phyloP scores from a whole-genome alignment of 2,329 filamentous ascomycete genomes.

The Exophiala xenobiotica region DNA sequence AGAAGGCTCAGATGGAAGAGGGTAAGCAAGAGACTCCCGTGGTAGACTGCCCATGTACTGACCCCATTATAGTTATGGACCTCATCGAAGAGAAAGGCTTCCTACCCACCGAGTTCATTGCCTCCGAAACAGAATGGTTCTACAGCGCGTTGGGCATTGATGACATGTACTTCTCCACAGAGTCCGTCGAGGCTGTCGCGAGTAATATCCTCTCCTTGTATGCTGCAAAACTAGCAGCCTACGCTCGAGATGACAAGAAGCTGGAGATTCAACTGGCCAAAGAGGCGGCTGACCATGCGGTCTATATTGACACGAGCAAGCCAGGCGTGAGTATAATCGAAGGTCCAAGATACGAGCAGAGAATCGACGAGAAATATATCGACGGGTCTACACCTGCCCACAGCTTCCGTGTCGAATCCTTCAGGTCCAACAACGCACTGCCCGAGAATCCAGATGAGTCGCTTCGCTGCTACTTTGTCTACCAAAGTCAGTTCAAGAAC shows the following conservation, averaged over 20 bases:
- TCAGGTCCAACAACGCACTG: constrained; percentile 82
- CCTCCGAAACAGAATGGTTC: constrained; percentile 90
- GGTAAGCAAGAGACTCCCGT: constrained; percentile 52
- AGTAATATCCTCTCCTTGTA: constrained; percentile 96
- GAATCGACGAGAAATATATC: constrained; percentile 93
- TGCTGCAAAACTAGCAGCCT: constrained; percentile 92
- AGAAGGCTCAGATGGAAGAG: constrained; percentile 82
- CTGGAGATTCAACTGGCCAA: constrained; percentile 95
- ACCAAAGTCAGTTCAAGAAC: constrained; percentile 88
- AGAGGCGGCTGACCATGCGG: constrained; percentile 90
- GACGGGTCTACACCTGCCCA: constrained; percentile 70
- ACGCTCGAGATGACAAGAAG: constrained; percentile 86
- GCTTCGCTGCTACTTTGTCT: constrained; percentile 96
- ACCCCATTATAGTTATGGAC: constrained; percentile 65
- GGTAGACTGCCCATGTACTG: constrained; percentile 32
- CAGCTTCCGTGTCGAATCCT: constrained; percentile 92
- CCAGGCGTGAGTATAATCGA: constrained; percentile 73
- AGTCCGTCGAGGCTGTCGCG: constrained; percentile 80
- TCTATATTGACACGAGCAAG: constrained; percentile 96
- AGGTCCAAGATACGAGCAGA: constrained; percentile 89
- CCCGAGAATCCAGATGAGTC: constrained; percentile 74
- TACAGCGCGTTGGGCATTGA: constrained; percentile 97
- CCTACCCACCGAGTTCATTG: constrained; percentile 79
- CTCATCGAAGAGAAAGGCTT: constrained; percentile 76
- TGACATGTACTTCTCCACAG: constrained; percentile 95